Base-by-base conservation (phyloP, 1,284 basidiomycete species). In the Somion occarium region DNA sequence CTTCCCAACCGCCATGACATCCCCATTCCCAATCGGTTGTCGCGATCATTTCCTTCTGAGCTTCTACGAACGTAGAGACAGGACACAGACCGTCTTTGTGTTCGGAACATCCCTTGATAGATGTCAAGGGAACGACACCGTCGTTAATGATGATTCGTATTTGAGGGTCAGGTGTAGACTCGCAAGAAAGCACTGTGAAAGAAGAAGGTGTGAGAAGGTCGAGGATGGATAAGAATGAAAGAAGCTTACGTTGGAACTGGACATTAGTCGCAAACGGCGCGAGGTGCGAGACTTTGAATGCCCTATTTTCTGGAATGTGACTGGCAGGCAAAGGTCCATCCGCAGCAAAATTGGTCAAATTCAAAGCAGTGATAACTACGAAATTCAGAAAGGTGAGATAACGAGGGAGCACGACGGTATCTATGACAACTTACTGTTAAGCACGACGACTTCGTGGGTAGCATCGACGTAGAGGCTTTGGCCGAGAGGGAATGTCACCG, bases 81-180 rank as follows among this genome's bases (percentile, higher is more conserved):
- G 87, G 74, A 59, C 93, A 98, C 65, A 95, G 78, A 11, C 93
- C 93, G 53, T 94, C 82, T 42, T 77, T 72, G 59, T 85, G 75
- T 58, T 79, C 66, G 0, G 85, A 80, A 59, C 91, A 94, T 1
- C 87, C 88, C 20, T 74, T 71, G 61, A 91, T 78, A 30, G 85
- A 80, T 1, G 85, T 85, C 38, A 96, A 75, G 1, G 94, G 92
- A 1, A 83, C 76, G 1, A 94, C 88, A 2, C 89, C 93, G 63
- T 97, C 94, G 69, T 96, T 96, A 66, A 93, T 79, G 62, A 90
- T 79, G 49, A 89, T 73, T 3, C 91, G 84, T 56, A 93, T 84
- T 59, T 91, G 88, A 1, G 65, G 71, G 24, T 74, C 76, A 1
- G 77, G 72, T 4, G 67, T 53, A 1, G 77, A 75, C 5, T 70